Conservation (phyloP, 176 grass and related monocot species). For the Elaeis guineensis region DNA sequence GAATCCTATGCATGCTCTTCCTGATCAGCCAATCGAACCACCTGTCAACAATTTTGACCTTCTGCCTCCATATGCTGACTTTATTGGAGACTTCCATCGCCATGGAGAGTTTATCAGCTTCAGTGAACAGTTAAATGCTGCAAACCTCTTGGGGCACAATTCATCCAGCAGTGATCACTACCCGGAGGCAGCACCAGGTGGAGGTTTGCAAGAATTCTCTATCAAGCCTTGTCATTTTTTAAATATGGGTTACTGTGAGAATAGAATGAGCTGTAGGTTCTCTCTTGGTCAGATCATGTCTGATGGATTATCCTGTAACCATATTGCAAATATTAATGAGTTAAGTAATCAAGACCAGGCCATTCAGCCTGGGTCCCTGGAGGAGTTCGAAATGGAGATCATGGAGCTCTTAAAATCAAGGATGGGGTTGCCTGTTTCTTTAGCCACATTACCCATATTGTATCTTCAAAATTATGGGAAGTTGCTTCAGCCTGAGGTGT, state of each 20-base stretch:
- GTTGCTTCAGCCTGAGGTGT: conserved; percentile 23
- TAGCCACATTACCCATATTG: conserved; percentile 26
- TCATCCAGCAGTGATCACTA: neutral
- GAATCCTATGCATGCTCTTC: neutral
- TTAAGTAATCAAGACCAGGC: conserved; percentile 1
- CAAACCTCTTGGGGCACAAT: too few species aligned
- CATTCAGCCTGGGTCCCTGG: conserved; percentile 20
- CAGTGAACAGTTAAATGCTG: neutral
- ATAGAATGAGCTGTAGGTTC: conserved; percentile 31
- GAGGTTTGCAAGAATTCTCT: neutral
- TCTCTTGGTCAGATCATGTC: conserved; percentile 16
- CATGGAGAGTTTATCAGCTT: neutral
- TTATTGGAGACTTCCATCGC: neutral
- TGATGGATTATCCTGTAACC: conserved; percentile 7
- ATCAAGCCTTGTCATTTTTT: conserved; percentile 24
- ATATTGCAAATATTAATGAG: conserved; percentile 4
- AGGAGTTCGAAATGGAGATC: conserved; percentile 51
- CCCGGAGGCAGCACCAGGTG: neutral
- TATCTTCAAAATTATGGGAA: conserved; percentile 31
- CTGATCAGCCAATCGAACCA: too few species aligned
- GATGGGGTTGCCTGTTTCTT: conserved; percentile 24
- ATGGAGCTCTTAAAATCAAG: conserved; percentile 26
- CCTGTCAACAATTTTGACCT: neutral
- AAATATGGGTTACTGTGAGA: conserved; percentile 36
- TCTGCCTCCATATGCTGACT: conserved; percentile 1